phyloP scores from a whole-genome alignment of 371 early-diverging fungal genomes.

The Syncephalis fuscata region DNA sequence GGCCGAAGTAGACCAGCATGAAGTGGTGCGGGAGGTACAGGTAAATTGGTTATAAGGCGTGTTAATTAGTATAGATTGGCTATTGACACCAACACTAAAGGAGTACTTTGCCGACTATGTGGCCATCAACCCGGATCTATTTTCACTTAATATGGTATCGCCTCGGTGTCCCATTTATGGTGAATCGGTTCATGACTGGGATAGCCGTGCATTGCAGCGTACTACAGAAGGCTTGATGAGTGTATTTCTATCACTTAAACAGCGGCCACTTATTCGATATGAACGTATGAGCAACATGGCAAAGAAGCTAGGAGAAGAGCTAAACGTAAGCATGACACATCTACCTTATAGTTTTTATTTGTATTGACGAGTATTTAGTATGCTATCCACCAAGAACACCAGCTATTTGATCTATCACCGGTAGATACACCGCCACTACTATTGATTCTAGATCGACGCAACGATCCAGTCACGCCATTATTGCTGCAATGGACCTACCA shows the following conservation, averaged over 20 bases:
- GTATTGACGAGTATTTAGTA: no score
- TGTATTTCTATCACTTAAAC: conserved; percentile 67
- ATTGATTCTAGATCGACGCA: conserved; percentile 83
- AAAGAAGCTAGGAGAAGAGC: conserved; percentile 60
- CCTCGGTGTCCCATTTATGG: conserved; percentile 46
- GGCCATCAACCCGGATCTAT: conserved; percentile 69
- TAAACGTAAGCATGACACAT: no score
- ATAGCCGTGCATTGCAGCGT: conserved; percentile 48
- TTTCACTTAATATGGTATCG: conserved; percentile 51
- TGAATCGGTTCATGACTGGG: conserved; percentile 51
- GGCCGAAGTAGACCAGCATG: conserved; percentile 90
- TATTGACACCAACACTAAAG: no score
- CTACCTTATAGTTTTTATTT: no score
- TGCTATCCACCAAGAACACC: conserved; percentile 61
- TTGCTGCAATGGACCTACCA: conserved; percentile 98
- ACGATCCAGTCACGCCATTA: conserved; percentile 96
- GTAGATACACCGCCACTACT: conserved; percentile 76
- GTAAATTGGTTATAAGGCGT: conserved; percentile 16
- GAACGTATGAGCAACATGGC: conserved; percentile 63
- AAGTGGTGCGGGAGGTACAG: conserved; percentile 86
- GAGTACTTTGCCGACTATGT: conserved; percentile 89
- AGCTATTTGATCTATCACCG: conserved; percentile 63
- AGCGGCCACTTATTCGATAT: conserved; percentile 82
- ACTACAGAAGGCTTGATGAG: conserved; percentile 62
- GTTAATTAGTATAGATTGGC: no score